A percentile compares a stretch with the other conserved stretches of the same genome.
Conservation (phyloP, 2,329 filamentous ascomycete species). For the Magnaporthiopsis poae region DNA sequence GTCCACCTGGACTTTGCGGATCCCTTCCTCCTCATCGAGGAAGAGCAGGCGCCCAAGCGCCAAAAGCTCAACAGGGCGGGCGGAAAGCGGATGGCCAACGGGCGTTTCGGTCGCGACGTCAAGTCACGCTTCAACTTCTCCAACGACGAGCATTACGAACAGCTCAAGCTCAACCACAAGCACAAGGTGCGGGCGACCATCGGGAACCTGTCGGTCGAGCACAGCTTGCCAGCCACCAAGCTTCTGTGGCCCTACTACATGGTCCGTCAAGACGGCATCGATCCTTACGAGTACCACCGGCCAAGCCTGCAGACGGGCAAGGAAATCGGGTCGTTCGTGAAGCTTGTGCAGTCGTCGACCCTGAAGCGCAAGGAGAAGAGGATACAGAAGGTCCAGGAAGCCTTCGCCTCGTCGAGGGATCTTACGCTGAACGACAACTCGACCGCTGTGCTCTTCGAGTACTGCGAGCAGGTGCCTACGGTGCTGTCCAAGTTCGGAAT, state of each 20-base stretch:
- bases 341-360: conserved; percentile 56
- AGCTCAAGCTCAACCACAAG: conserved; percentile 91
- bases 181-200: conserved; percentile 90
- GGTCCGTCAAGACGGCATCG: conserved; percentile 62
- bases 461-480: conserved; percentile 85
- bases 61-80: conserved; percentile 46
- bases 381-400: conserved; percentile 64
- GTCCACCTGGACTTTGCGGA: conserved; percentile 82
- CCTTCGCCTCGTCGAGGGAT: conserved; percentile 72
- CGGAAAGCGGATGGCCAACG: conserved; percentile 48
- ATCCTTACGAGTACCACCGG: conserved; percentile 71
- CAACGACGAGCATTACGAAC: conserved; percentile 90
- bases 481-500: conserved; percentile 95
- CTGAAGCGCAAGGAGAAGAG: conserved; percentile 75
- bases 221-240: conserved; percentile 82
- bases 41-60: conserved; percentile 51
- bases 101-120: conserved; percentile 62
- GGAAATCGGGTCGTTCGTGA: conserved; percentile 56
- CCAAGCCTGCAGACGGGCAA: conserved; percentile 65
- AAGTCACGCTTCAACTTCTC: conserved; percentile 85
- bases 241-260: conserved; percentile 95
- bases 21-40: conserved; percentile 71
- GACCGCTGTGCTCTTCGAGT: conserved; percentile 78
- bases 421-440: conserved; percentile 84
- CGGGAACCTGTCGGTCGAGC: conserved; percentile 84